These are phyloP conservation scores for Epichloe glyceriae DNA, from an alignment of 2,329 filamentous ascomycete species.

Conservation along the genomic window DNA sequence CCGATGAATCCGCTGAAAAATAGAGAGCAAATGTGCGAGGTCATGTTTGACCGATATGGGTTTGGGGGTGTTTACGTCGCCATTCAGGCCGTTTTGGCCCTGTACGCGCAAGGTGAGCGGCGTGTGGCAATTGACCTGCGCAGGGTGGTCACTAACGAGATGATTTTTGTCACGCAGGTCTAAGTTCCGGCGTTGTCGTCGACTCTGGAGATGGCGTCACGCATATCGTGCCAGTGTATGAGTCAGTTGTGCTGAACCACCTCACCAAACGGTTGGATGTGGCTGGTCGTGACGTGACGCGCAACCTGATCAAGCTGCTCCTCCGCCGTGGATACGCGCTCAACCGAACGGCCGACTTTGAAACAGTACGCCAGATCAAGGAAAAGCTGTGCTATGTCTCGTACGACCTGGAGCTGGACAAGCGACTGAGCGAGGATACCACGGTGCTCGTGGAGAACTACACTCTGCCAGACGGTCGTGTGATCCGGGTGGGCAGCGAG, in stretches of 20 bases:
- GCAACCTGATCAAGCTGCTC: constrained; percentile 90
- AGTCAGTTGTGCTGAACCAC: constrained; percentile 95
- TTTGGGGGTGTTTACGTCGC: constrained; percentile 97
- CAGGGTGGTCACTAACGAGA: neutral
- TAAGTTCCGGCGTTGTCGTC: constrained; percentile 91
- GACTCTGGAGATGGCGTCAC: constrained; percentile 98
- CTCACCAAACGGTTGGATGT: constrained; percentile 89
- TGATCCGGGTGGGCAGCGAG: constrained; percentile 92
- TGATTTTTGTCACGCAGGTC: constrained; percentile 34
- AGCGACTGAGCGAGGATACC: constrained; percentile 91
- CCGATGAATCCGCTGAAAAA: constrained; percentile 97
- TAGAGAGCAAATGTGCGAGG: constrained; percentile 93
- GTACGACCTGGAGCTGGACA: constrained; percentile 93
- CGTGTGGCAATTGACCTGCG: neutral
- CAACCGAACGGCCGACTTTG: constrained; percentile 96
- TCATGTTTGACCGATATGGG: constrained; percentile 96
- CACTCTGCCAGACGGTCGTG: constrained; percentile 88
- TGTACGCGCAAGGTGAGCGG: constrained; percentile 80
- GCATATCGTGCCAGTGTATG: constrained; percentile 96
- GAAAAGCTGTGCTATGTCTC: constrained; percentile 99
- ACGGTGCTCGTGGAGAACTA: constrained; percentile 96
- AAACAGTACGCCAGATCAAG: constrained; percentile 98
- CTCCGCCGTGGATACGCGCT: constrained; percentile 89
- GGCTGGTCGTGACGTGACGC: constrained; percentile 92
- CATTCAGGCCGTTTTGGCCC: constrained; percentile 88